Evolutionary conservation across 768 basidiomycete genomes (phyloP).

Genomic region (Naganishia kalamii): DNA sequence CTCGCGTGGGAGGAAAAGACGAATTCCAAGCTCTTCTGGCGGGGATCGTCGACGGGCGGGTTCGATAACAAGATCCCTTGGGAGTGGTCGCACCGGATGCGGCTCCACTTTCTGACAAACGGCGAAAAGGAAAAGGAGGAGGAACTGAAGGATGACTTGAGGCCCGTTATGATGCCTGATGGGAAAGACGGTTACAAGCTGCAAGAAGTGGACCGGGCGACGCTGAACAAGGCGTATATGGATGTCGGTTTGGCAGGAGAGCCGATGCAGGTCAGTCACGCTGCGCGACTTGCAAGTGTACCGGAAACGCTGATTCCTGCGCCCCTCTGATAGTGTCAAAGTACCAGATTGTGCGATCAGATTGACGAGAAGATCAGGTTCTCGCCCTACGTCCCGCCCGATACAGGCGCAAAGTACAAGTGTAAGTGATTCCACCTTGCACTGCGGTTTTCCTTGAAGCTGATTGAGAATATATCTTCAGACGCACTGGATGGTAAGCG

Average conservation of each 20-base stretch:
- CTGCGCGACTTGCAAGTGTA: not conserved
- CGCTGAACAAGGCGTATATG: conserved; percentile 56
- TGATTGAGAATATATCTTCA: not conserved
- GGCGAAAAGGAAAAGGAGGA: conserved; percentile 45
- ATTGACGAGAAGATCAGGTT: conserved; percentile 55
- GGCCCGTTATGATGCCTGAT: conserved; percentile 44
- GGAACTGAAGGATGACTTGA: conserved; percentile 40
- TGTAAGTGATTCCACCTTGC: conserved; percentile 44
- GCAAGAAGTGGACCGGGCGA: conserved; percentile 29
- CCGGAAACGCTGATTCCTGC: not conserved
- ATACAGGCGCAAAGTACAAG: conserved; percentile 57
- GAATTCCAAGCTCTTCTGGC: conserved; percentile 48
- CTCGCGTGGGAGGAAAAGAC: conserved; percentile 48
- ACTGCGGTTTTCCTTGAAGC: not conserved
- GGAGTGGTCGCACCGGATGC: conserved; percentile 46
- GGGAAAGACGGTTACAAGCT: conserved; percentile 33
- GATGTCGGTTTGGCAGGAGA: conserved; percentile 58
- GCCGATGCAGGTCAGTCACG: conserved; percentile 46
- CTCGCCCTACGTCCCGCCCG: conserved; percentile 49
- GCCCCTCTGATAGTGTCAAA: conserved; percentile 46
- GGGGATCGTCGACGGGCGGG: conserved; percentile 49
- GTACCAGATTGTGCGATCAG: conserved; percentile 49
- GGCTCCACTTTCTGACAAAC: conserved; percentile 47
- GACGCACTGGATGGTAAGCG: conserved; percentile 5
- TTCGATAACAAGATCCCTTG: conserved; percentile 47